A percentile compares a stretch with the other conserved stretches of the same genome.
Evolutionary conservation across 257 asterid species (phyloP).

Genomic region (Capsicum chinense): DNA sequence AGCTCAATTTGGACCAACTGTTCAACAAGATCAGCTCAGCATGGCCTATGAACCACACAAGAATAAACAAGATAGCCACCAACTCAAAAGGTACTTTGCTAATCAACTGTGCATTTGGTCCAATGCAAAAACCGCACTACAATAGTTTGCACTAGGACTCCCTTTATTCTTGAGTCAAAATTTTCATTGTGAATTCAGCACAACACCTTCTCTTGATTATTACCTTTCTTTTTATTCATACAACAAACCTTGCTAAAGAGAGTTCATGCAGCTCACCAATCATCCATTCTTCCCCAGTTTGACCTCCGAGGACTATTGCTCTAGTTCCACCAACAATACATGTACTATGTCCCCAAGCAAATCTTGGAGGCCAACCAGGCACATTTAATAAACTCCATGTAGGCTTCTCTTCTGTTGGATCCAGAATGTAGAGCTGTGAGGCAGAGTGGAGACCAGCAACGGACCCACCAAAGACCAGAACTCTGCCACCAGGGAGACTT

Average conservation of each 20-base stretch:
- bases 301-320: conserved; percentile 90
- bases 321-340: conserved; percentile 94
- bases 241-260: conserved; percentile 68
- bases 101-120: background rate
- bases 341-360: conserved; percentile 94
- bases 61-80: conserved; percentile 32
- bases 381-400: conserved; percentile 93
- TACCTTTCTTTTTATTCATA: conserved; percentile 31
- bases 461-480: conserved; percentile 87
- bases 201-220: conserved; percentile 27
- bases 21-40: conserved; percentile 28
- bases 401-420: conserved; percentile 94
- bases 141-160: background rate
- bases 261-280: conserved; percentile 85
- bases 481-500: conserved; percentile 88
- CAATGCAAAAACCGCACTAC: conserved; percentile 29
- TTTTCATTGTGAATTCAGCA: conserved; percentile 9
- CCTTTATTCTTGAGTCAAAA: conserved; percentile 8
- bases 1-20: conserved; percentile 31
- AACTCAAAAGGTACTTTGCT: conserved; percentile 25
- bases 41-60: conserved; percentile 36
- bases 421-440: conserved; percentile 87
- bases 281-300: conserved; percentile 98
- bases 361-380: conserved; percentile 85
- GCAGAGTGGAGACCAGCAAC: conserved; percentile 98